These are phyloP conservation scores for Xanthoceras sorbifolium DNA, from an alignment of 345 rosid genomes.

Conservation along the genomic window DNA sequence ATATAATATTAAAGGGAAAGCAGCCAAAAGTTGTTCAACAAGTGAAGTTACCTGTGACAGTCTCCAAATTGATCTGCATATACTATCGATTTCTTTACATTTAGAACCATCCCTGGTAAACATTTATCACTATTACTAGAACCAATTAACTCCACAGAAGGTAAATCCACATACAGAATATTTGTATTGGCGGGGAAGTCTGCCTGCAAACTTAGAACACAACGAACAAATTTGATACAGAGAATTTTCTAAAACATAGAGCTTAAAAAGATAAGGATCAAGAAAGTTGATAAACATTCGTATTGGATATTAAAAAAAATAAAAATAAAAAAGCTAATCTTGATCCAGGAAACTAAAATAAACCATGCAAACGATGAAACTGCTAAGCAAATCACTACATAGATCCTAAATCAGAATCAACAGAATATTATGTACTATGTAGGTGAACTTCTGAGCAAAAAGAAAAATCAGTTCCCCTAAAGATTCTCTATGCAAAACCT, in stretches of 20 bases:
- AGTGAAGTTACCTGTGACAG: slow-evolving; percentile 60
- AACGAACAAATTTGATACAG: slow-evolving; percentile 15
- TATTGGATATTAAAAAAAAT: background rate
- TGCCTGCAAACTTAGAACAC: slow-evolving; percentile 60
- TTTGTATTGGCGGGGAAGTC: slow-evolving; percentile 95
- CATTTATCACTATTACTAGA: slow-evolving; percentile 59
- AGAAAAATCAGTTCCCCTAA: background rate
- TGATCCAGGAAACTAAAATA: background rate
- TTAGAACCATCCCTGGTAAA: slow-evolving; percentile 86
- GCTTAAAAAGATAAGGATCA: slow-evolving; percentile 10
- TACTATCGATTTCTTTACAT: slow-evolving; percentile 66
- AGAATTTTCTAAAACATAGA: slow-evolving; percentile 11
- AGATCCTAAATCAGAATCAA: background rate
- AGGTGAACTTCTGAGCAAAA: background rate
- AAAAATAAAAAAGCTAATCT: background rate
- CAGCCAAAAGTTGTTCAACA: slow-evolving; percentile 1
- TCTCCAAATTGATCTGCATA: slow-evolving; percentile 66
- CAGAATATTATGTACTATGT: background rate
- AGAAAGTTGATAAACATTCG: slow-evolving; percentile 1
- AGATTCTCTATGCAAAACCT: background rate
- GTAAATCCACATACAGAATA: slow-evolving; percentile 80
- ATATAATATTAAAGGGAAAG: slow-evolving; percentile 8
- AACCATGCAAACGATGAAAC: background rate
- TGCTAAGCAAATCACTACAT: slow-evolving; percentile 2
- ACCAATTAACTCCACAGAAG: slow-evolving; percentile 64